Evolutionary conservation across 2,329 filamentous ascomycete species (phyloP), one percentile per base, ranked within the genome.

Genomic region (Botrytis tulipae): DNA sequence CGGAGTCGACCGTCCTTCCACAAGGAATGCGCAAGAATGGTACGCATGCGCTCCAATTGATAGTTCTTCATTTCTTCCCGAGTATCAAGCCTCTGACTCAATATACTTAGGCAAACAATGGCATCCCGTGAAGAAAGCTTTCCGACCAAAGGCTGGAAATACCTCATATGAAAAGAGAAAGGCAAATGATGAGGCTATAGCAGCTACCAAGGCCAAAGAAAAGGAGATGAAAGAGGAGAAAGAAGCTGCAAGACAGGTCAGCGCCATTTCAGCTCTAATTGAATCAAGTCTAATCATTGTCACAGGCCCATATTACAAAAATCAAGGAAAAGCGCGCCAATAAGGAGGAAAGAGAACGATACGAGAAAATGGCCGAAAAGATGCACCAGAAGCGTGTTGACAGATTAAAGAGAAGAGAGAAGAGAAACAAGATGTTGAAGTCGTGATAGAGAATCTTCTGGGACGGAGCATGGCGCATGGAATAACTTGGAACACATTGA

Each of bases 351-450:
- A 94, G 92, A 83, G 94, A 95, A 80, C 87, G 95, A 78, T 98
- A 95, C 82, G 93, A 94, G 83, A 93, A 95, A 86, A 89, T 99
- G 89, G 95, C 94, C 32, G 93, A 94, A 85, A 98, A 96, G 86
- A 98, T 99, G 96, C 95, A 98, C 85, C 90, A 89, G 84, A 98
- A 97, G 87, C 88, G 95, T 75, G 92, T 98, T 20, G 96, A 99
- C 84, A 89, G 96, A 79, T 84, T 97, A 83, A 97, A 94, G 90
- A 89, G 95, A 81, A 93, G 94, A 83, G 96, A 99, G 87, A 98
- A 98, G 91, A 90, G 96, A 81, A 99, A 95, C 84, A 96, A 95
- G 85, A 84, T 94, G 82, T 81, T 92, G 79, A 91, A 91, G 82
- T 91, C 89, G 75, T 91, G 85, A 88, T 42, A 59, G 20, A 29